phyloP scores from a whole-genome alignment of 345 rosid genomes.

The Nephelium lappaceum region DNA sequence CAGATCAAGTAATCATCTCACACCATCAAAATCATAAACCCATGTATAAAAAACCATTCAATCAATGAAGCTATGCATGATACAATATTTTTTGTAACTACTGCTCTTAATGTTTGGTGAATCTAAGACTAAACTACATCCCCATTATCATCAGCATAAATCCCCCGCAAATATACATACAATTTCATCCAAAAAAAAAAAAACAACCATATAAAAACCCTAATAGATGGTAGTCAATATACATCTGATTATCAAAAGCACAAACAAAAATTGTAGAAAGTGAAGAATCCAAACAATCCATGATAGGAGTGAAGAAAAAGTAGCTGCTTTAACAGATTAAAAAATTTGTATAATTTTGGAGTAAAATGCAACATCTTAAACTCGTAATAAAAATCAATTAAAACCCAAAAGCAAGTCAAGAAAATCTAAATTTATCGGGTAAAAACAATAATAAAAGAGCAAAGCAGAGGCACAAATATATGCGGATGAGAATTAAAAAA shows the following conservation, averaged over 20 bases:
- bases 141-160: not conserved
- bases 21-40: not conserved
- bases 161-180: not conserved
- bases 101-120: not conserved
- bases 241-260: not conserved
- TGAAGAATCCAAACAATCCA: slow-evolving; percentile 8
- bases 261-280: not conserved
- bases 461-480: not conserved
- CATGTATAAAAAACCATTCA: not conserved
- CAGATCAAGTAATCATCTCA: not conserved
- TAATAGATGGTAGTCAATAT: not conserved
- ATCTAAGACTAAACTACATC: not conserved
- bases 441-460: not conserved
- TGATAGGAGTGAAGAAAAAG: not conserved
- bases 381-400: slow-evolving; percentile 1
- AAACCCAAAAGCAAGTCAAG: slow-evolving; percentile 6
- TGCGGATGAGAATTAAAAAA: not conserved
- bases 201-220: not conserved
- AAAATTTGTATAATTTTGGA: not conserved
- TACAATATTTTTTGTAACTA: not conserved
- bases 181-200: not conserved
- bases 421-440: not conserved
- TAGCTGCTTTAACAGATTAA: slow-evolving; percentile 1
- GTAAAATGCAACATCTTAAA: not conserved
- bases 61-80: not conserved